Base-by-base conservation (phyloP, 148 eudicot genomes). In the Vaccinium vitisidaea region DNA sequence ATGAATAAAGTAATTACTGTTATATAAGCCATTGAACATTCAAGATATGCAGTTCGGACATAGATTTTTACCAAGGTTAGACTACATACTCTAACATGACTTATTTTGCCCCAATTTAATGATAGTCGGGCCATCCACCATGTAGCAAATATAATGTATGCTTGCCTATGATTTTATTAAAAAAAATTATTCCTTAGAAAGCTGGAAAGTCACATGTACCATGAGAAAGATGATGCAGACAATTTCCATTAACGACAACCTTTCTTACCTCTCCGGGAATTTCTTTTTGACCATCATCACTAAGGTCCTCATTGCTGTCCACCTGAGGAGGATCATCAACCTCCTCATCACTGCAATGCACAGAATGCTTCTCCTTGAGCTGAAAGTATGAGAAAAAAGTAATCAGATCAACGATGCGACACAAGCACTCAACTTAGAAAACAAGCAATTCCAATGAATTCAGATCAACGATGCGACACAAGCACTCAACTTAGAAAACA, bases 281-380 rank as follows among this genome's bases (percentile, higher is more conserved):
- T 73, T 89, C 89, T 82, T 91, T 89, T 50, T 59, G 87, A 79
- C 82, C 87, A 82, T 84, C 92, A 74, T 92, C 98, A 80, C 92
- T 92, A 65, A 91, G 83, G 84, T 96, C 99, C 87, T 94, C 98
- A 82, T 95, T 95, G 52, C 97, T 96, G 81, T 93, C 97, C 61
- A 87, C 63, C 83, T 91, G 94, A 55, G 90, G 89, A n/a, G 93
- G 88, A 74, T 93, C 98, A 90, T 94, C 98, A 81, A 90, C 89
- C 87, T 95, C 98, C 88, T 94, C 98, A 88, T 96, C 98, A 81
- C 98, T 96, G 52, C 98, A 98, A 88, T 92, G 91, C 83, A 96
- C 96, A 49, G 95, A 91, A 14, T 87, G 76, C 56, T 94, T 95
- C 88, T 92, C 98, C 91, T 88, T 96, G 83, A 90, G 92, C 98